These are phyloP conservation scores for Epichloe bromicola DNA, from an alignment of 2,329 filamentous ascomycete species.

Conservation along the genomic window DNA sequence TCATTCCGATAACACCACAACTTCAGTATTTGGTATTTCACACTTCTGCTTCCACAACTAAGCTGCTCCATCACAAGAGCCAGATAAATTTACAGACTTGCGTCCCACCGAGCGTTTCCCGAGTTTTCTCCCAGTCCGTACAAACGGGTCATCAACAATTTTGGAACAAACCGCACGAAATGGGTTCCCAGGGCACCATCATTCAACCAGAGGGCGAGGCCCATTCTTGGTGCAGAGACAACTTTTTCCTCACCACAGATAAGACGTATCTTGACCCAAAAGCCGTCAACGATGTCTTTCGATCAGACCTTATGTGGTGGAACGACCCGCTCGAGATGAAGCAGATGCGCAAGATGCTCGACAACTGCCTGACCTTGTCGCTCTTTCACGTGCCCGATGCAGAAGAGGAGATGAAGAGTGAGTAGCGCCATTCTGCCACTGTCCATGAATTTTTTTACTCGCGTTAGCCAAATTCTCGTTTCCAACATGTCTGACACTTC, in stretches of 20 bases:
- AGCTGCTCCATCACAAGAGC: conserved; percentile 2
- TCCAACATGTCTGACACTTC: not conserved
- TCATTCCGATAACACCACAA: not conserved
- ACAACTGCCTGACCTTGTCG: conserved; percentile 47
- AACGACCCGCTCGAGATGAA: conserved; percentile 35
- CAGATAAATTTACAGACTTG: not conserved
- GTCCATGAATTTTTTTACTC: not conserved
- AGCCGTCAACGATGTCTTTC: conserved; percentile 42
- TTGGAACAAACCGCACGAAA: not conserved
- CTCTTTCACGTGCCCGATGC: conserved; percentile 35
- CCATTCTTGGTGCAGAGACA: conserved; percentile 36
- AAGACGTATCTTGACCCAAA: conserved; percentile 38
- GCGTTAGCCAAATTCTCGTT: not conserved
- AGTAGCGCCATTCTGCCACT: conserved; percentile 14
- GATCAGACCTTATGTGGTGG: conserved; percentile 48
- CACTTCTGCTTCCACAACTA: conserved; percentile 3
- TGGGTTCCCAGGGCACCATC: conserved; percentile 10
- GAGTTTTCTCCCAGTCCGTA: not conserved
- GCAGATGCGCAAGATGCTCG: conserved; percentile 36
- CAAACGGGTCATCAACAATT: not conserved
- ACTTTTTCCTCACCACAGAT: conserved; percentile 50
- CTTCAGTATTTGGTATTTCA: conserved; percentile 1
- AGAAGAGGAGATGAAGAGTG: conserved; percentile 26
- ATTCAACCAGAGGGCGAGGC: conserved; percentile 20
- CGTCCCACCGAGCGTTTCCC: not conserved